Evolutionary conservation across 352 stramenopile species (phyloP).

Genomic region (Pythium guiyangense): DNA sequence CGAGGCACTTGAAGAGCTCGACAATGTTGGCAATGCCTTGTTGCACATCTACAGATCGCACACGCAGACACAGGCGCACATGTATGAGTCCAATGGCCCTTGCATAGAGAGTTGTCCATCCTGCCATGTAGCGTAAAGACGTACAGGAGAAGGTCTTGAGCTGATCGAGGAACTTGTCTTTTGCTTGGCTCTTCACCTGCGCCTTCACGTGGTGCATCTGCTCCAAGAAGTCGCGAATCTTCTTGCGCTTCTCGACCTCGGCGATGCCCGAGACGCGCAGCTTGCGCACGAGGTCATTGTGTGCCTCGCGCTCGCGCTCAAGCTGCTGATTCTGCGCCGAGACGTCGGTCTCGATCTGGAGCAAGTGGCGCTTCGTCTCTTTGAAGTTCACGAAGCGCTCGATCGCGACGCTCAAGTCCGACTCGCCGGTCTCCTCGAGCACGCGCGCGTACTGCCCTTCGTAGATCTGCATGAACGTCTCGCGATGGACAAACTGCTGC

Average conservation of each 20-base stretch:
- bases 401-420: conserved; percentile 40
- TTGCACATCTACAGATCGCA: conserved; percentile 29
- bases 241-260: conserved; percentile 46
- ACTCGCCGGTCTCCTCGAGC: conserved; percentile 41
- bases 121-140: conserved; percentile 3
- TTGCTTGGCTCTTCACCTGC: conserved; percentile 29
- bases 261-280: conserved; percentile 43
- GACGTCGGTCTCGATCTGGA: conserved; percentile 49
- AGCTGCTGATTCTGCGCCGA: conserved; percentile 20
- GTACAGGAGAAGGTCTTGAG: conserved; percentile 50
- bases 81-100: background rate
- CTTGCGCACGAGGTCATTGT: conserved; percentile 25
- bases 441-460: conserved; percentile 56
- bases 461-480: conserved; percentile 57
- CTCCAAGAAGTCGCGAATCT: conserved; percentile 52
- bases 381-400: conserved; percentile 40
- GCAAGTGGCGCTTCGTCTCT: conserved; percentile 26
- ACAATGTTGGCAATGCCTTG: conserved; percentile 54
- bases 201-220: conserved; percentile 32
- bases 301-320: conserved; percentile 22
- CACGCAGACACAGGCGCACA: background rate
- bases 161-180: conserved; percentile 33
- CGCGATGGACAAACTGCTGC: conserved; percentile 21
- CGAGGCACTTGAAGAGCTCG: conserved; percentile 48
- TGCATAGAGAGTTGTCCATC: background rate